Base-by-base conservation (phyloP, 2,329 filamentous ascomycete species). In the Ceratocystis ficicola region DNA sequence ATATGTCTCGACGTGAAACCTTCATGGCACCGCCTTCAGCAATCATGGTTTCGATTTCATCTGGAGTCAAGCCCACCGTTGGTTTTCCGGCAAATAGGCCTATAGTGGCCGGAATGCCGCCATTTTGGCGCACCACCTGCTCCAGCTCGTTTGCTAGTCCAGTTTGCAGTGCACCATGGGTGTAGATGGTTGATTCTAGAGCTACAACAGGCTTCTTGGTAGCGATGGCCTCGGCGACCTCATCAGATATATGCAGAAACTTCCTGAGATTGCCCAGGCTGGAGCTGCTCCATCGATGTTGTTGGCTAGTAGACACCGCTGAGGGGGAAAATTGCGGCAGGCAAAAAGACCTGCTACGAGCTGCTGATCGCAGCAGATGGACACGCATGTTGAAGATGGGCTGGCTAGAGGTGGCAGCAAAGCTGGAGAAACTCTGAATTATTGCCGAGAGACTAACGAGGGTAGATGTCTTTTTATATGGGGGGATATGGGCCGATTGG, bases 131-230 rank as follows among this genome's bases (percentile, higher is more conserved):
- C 62, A 97, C 88, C 50, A 95, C 81, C 12, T 86, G 85, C 72
- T 96, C 90, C 68, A 97, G 83, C 75, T 97, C 90, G 63, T 95
- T 81, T 60, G 87, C 82, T 22, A 84, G 77, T 59, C 82, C 80
- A 44, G 85, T 83, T n/a, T 90, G 89, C 15, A 99, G 80, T 25
- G 88, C 86, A 50, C 91, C 92, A 76, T 99, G 94, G 1, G 94
- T 99, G 76, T 99, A 97, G 71, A 99, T 97, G 3, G 94, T 96
- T 1, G 90, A 91, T 76, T 99, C 94, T 3, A 99, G 81, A 17
- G 93, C 94, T 10, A 99, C 92, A 3, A 99, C 86, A 0, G 94
- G 93, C 71, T 85, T 86, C 66, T 86, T 85, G 12, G 84, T 82
- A 52, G 83, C 79, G 61, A 96, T 75, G 48, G 92, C 93, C 73